phyloP scores from a whole-genome alignment of 2,329 filamentous ascomycete genomes.

The Cadophora sp. region DNA sequence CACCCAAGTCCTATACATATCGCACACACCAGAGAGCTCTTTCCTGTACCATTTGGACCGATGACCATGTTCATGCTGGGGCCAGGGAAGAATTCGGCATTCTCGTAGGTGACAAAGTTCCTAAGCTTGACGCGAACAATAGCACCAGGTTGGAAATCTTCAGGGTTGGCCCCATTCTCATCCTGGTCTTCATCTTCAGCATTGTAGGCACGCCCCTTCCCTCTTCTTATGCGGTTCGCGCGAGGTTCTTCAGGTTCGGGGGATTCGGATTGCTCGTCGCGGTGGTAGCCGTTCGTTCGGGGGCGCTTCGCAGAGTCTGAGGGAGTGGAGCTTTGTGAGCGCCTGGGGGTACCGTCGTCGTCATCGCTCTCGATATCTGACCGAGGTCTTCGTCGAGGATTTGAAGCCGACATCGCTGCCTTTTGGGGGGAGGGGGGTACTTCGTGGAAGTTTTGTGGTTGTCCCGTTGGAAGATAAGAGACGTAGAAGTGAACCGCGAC shows the following conservation, averaged over 20 bases:
- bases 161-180: slow-evolving; percentile 18
- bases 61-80: slow-evolving; percentile 98
- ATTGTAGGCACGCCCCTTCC: slow-evolving; percentile 13
- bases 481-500: background rate
- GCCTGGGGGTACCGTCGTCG: slow-evolving; percentile 33
- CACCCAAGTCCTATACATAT: slow-evolving; percentile 94
- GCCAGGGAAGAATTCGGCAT: slow-evolving; percentile 88
- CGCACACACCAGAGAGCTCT: slow-evolving; percentile 95
- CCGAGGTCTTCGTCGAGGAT: slow-evolving; percentile 31
- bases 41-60: slow-evolving; percentile 97
- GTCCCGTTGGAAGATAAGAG: background rate
- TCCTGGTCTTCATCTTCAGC: slow-evolving; percentile 27
- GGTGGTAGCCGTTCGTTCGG: slow-evolving; percentile 34
- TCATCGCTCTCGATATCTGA: slow-evolving; percentile 40
- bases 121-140: slow-evolving; percentile 86
- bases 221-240: background rate
- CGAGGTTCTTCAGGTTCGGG: slow-evolving; percentile 17
- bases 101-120: slow-evolving; percentile 95
- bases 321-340: slow-evolving; percentile 33
- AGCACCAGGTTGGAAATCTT: slow-evolving; percentile 60
- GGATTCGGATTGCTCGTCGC: slow-evolving; percentile 26
- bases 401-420: background rate
- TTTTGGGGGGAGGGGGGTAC: background rate
- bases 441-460: background rate
- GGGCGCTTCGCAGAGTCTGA: slow-evolving; percentile 38